Conservation (phyloP, 1,284 basidiomycete genomes). For the Apiotrichum brassicae region DNA sequence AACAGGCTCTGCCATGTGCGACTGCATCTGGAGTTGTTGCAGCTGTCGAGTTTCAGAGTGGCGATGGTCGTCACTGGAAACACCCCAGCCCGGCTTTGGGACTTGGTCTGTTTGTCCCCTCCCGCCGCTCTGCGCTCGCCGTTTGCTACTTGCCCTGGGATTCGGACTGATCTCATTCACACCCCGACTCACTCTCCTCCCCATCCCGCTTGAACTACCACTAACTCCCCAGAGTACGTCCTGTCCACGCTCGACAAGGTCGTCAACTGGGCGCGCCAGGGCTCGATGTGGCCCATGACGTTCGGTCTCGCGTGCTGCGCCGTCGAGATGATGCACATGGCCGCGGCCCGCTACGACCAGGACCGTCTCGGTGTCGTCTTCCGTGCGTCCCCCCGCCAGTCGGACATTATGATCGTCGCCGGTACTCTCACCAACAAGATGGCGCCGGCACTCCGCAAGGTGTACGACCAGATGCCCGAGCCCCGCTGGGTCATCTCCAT, state of each 20-base stretch:
- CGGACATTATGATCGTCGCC: conserved; percentile 99
- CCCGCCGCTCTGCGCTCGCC: too few species aligned
- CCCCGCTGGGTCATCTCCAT: conserved; percentile 98
- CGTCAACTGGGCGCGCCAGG: conserved; percentile 94
- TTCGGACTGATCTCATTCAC: too few species aligned
- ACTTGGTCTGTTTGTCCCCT: not conserved
- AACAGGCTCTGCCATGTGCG: too few species aligned
- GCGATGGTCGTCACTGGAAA: not conserved
- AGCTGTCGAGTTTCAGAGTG: too few species aligned
- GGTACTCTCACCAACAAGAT: conserved; percentile 99
- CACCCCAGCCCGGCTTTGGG: too few species aligned
- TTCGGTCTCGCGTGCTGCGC: conserved; percentile 98
- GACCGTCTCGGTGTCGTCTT: conserved; percentile 97
- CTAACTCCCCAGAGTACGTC: conserved; percentile 70
- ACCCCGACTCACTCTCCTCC: too few species aligned
- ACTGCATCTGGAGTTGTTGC: too few species aligned
- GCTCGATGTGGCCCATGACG: conserved; percentile 99
- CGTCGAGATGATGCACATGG: conserved; percentile 93
- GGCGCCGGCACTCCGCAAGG: conserved; percentile 92
- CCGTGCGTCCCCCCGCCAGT: conserved; percentile 95
- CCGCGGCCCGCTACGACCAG: conserved; percentile 97
- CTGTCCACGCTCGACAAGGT: conserved; percentile 94
- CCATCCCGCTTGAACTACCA: too few species aligned
- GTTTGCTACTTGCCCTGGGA: too few species aligned
- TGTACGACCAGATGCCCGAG: conserved; percentile 96